Base-by-base conservation (phyloP, 2,329 filamentous ascomycete genomes). In the Diaporthe sp. region DNA sequence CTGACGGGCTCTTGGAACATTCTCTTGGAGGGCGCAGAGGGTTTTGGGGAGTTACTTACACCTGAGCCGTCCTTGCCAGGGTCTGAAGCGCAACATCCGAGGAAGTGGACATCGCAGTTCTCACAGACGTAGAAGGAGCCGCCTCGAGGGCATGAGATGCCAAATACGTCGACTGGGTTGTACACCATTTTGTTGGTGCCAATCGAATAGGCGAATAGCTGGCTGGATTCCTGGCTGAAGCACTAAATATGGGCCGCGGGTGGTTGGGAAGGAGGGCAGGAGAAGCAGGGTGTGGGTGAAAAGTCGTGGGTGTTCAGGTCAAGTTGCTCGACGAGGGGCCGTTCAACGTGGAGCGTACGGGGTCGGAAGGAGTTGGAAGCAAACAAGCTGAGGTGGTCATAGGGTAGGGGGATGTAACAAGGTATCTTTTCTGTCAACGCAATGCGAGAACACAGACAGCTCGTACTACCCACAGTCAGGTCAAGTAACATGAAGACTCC, bases 21-120 rank as follows among this genome's bases (percentile, higher is more conserved):
- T 6, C 3, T 19, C 12, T 19, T 25, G 64, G 22, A 7, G 25
- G 25, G 15, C 12, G 40, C 19, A 64, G n/a, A 64, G 28, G 2
- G 33, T 30, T 5, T 13, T 38, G 45, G 64, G 57, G 47, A 22
- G 22, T 22, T 68, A 9, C 64, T 68, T 38, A 68, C 64, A 47
- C 84, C 84, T 28, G 78, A 77, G 42, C 76, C 77, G 42, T 77
- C 74, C 30, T 77, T 74, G 77, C 82, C 84, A 3, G 85, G 84
- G 69, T 86, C 77, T 45, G 79, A 77, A 47, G 78, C 76, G 78
- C 85, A 86, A 75, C 85, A 86, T 35, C 85, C 85, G 38, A 86
- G 72, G 75, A 86, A 86, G 15, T 81, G 81, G 2, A 77, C 72
- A 2, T 74, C 75, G 60, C 80, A 80, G 2, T 78, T 77, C 8